Evolutionary conservation across 345 rosid species (phyloP), one percentile per base, ranked within the genome.

Genomic region (Durio zibethinus): DNA sequence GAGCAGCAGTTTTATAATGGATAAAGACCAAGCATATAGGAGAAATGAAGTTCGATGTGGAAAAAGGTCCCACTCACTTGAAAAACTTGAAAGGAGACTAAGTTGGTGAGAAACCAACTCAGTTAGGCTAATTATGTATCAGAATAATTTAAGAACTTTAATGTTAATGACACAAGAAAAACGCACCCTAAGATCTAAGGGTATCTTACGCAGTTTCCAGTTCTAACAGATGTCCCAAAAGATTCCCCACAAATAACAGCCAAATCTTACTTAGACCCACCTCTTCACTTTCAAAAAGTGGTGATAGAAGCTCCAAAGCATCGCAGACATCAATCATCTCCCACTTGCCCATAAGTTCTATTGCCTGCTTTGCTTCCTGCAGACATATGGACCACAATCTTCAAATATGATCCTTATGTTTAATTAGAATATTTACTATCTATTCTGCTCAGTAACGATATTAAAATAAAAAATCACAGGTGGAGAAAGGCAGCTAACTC

Each of bases 341-440:
- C 99, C 97, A 96, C 84, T 84, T 91, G 74, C 90, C 82, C 99
- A 96, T 96, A 79, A 96, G 88, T 72, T 93, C 94, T 50, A 91
- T 72, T 63, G 98, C 98, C 80, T 96, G 99, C 78, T 92, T 96
- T 61, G 98, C 99, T 91, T 96, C 98, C 99, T 96, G 90, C 82
- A 85, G 76, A 75, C 35, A 62, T 66, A 76, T 40, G 64, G 72
- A 79, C 20, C 14, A 64, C 52, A 53, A 77, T 60, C 45, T 75
- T 83, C 75, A 78, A 53, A 64, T 59, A 54, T n/a, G 5, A 35
- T 25, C 35, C 25, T 45, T 45, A 10, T 14, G 35, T 70, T 47
- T 47, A 70, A 47, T 47, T 7, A 70, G 23, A 70, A 66, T 23
- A 16, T 40, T 70, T 8, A 23, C 54, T 45, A 69, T 56, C 67